These are phyloP conservation scores for Sedum album DNA, from an alignment of 164 flowering plant species.

Conservation along the genomic window DNA sequence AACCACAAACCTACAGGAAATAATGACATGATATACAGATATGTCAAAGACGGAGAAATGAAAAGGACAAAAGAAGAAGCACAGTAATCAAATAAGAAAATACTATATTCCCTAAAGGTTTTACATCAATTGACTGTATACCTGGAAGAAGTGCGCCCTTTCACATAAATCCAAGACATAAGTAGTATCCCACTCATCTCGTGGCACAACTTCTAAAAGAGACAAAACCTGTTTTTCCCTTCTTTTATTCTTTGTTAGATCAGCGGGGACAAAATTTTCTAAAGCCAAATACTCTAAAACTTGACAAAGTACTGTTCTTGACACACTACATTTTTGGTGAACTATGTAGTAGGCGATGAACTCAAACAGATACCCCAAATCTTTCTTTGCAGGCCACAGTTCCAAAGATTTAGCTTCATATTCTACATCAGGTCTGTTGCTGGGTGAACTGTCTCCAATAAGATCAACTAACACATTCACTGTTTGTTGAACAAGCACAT, in stretches of 20 bases:
- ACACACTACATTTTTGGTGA: conserved; percentile 39
- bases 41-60: background rate
- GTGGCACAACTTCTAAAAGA: conserved; percentile 60
- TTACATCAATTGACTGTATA: conserved; percentile 15
- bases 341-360: conserved; percentile 71
- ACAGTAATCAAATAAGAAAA: background rate
- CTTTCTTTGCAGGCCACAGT: conserved; percentile 75
- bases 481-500: conserved; percentile 42
- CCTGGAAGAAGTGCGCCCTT: conserved; percentile 68
- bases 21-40: background rate
- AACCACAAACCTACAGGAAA: conserved; percentile 71
- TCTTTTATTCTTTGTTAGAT: conserved; percentile 17
- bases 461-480: conserved; percentile 54
- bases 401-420: conserved; percentile 18
- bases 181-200: conserved; percentile 58
- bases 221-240: conserved; percentile 80
- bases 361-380: conserved; percentile 53
- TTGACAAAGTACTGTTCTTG: conserved; percentile 42
- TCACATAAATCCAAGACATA: conserved; percentile 65
- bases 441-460: conserved; percentile 22
- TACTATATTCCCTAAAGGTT: background rate
- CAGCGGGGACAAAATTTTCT: conserved; percentile 21
- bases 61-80: background rate
- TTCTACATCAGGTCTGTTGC: background rate
- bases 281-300: conserved; percentile 66